Conservation (phyloP, 2,329 filamentous ascomycete species). For the Bipolaris victoriae region DNA sequence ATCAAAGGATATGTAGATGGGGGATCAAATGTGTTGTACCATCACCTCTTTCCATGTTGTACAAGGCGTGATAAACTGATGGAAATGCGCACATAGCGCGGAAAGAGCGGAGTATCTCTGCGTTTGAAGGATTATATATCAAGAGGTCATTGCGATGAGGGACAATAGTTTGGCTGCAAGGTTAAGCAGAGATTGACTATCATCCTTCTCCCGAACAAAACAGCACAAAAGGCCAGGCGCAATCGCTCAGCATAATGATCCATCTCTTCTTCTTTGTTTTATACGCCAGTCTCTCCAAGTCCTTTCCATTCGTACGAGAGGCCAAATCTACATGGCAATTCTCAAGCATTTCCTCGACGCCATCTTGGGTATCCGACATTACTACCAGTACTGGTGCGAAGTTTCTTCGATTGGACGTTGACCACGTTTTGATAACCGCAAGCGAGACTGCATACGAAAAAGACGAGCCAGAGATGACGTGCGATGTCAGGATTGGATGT, state of each 20-base stretch:
- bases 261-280: no score
- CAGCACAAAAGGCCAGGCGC: no score
- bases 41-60: background rate
- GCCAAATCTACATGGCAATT: no score
- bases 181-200: no score
- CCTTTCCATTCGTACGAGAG: background rate
- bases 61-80: background rate
- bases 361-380: background rate
- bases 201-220: no score
- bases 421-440: background rate
- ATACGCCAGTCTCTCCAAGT: no score
- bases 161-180: no score
- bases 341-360: background rate
- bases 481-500: background rate
- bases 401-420: background rate
- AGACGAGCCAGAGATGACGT: background rate
- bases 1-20: background rate
- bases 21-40: background rate
- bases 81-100: background rate
- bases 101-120: background rate
- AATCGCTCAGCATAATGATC: no score
- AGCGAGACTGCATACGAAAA: background rate
- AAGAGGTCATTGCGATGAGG: no score
- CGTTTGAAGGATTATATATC: no score
- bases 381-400: background rate